Conservation (phyloP, 306 rosid genomes). For the Alnus glutinosa region DNA sequence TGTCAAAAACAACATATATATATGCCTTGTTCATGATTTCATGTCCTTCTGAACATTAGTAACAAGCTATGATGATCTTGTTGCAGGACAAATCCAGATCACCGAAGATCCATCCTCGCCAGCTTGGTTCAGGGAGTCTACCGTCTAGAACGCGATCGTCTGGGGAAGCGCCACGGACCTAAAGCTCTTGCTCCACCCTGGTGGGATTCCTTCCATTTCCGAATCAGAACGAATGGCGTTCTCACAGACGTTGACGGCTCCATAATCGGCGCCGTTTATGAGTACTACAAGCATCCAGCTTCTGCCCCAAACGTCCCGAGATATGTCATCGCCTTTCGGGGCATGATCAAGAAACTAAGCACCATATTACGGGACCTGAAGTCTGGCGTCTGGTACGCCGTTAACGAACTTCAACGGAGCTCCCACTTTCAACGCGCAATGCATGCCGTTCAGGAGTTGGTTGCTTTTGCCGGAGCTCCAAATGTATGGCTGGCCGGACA, state of each 20-base stretch:
- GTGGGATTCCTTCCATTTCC: constrained; percentile 34
- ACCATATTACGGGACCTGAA: neutral
- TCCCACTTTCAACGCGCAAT: constrained; percentile 24
- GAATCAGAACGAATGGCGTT: neutral
- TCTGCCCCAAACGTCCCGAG: constrained; percentile 14
- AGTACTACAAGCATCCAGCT: neutral
- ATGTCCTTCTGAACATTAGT: no score
- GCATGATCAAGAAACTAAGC: neutral
- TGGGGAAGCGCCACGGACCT: constrained; percentile 3
- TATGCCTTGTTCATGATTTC: no score
- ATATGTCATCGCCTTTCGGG: constrained; percentile 36
- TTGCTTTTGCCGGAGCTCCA: neutral
- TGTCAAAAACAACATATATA: no score
- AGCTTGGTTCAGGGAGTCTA: constrained; percentile 27
- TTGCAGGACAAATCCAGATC: neutral
- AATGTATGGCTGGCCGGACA: constrained; percentile 42
- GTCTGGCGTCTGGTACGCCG: neutral
- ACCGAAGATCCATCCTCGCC: neutral
- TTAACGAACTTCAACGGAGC: constrained; percentile 20
- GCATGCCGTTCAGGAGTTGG: neutral
- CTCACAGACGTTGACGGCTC: constrained; percentile 15
- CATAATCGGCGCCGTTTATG: constrained; percentile 22
- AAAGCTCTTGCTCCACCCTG: constrained; percentile 16
- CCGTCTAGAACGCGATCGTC: constrained; percentile 13
- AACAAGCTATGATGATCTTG: neutral